Conservation (phyloP, 441 rosid genomes). For the Jatropha multifida region DNA sequence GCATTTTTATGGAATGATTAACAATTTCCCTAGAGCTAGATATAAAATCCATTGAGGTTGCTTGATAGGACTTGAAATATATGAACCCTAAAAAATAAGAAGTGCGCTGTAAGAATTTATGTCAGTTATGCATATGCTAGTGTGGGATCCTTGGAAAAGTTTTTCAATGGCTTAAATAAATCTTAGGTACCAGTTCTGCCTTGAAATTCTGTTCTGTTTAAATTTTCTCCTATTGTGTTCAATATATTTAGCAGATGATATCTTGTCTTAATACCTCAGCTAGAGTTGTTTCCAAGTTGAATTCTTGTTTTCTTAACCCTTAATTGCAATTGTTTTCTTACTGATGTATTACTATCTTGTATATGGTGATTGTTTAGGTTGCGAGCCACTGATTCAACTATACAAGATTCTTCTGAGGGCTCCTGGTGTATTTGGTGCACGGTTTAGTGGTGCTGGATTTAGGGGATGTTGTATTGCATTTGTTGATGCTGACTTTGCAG, state of each 20-base stretch:
- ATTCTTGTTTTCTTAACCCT: no score
- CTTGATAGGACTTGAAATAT: neutral
- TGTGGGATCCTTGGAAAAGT: neutral
- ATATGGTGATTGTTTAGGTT: slow-evolving; percentile 48
- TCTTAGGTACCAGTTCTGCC: no score
- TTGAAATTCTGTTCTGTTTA: no score
- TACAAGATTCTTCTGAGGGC: slow-evolving; percentile 66
- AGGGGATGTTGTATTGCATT: slow-evolving; percentile 91
- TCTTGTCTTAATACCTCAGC: neutral
- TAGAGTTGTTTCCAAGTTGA: neutral
- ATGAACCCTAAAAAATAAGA: neutral
- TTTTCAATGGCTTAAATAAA: neutral
- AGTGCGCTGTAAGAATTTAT: neutral
- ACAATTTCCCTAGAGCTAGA: neutral
- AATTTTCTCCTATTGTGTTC: no score
- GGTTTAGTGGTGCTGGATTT: slow-evolving; percentile 96
- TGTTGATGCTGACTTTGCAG: slow-evolving; percentile 58
- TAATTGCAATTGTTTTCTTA: neutral
- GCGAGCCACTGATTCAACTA: slow-evolving; percentile 75
- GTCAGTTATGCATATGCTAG: neutral
- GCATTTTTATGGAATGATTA: neutral
- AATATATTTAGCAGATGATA: no score
- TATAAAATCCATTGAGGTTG: neutral
- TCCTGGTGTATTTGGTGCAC: slow-evolving; percentile 79
- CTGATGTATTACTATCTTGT: neutral